phyloP scores from a whole-genome alignment of 768 basidiomycete genomes.

The Filobasidium floriforme region DNA sequence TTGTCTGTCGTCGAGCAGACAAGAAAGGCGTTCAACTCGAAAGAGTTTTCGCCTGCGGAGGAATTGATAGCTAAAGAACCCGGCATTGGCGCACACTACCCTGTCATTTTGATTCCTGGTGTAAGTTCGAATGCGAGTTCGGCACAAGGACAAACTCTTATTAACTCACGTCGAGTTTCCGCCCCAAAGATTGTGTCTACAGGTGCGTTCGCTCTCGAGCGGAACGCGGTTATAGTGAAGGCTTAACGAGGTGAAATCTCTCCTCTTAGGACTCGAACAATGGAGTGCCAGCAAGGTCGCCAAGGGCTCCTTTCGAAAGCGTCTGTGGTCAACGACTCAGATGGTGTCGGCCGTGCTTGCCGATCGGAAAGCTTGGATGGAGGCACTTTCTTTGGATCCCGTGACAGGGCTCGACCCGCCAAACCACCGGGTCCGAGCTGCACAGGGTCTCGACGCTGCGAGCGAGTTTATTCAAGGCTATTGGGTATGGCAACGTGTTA shows the following conservation, averaged over 20 bases:
- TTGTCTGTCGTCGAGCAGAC: slow-evolving; percentile 38
- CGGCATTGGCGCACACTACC: slow-evolving; percentile 56
- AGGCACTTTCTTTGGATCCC: slow-evolving; percentile 82
- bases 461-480: slow-evolving; percentile 52
- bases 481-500: slow-evolving; percentile 80
- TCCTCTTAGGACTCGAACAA: slow-evolving; percentile 56
- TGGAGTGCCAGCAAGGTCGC: slow-evolving; percentile 87
- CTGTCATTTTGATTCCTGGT: slow-evolving; percentile 82
- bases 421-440: slow-evolving; percentile 76
- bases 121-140: background rate
- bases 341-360: slow-evolving; percentile 57
- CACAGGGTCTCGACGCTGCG: slow-evolving; percentile 85
- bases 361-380: slow-evolving; percentile 81
- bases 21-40: slow-evolving; percentile 34
- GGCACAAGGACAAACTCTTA: background rate
- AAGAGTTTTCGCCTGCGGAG: slow-evolving; percentile 43
- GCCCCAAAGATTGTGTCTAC: slow-evolving; percentile 62
- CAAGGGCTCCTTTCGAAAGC: slow-evolving; percentile 83
- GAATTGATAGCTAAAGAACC: slow-evolving; percentile 28
- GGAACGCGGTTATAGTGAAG: no score
- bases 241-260: no score
- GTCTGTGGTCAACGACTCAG: slow-evolving; percentile 49
- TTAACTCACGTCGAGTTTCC: background rate
- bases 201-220: slow-evolving; percentile 45
- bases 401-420: slow-evolving; percentile 83